These are phyloP conservation scores for Trypanosoma boissoni DNA, from an alignment of 208 protist genomes.

Conservation along the genomic window DNA sequence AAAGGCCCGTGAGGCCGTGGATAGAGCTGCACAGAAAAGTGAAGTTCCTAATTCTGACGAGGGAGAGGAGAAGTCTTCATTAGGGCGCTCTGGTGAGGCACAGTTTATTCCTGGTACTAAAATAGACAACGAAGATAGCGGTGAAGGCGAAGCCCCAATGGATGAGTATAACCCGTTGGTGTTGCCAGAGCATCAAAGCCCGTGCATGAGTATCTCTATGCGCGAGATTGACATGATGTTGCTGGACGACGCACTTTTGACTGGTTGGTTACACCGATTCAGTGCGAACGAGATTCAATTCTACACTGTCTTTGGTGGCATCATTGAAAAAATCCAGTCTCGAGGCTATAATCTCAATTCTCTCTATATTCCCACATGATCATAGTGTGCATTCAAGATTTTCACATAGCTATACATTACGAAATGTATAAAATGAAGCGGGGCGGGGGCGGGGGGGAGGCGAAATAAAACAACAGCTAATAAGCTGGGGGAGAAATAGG, in stretches of 20 bases:
- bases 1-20: constrained; percentile 32
- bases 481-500: too few relatives aligned
- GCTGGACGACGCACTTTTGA: constrained; percentile 70
- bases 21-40: constrained; percentile 29
- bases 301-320: constrained; percentile 51
- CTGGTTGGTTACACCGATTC: constrained; percentile 70
- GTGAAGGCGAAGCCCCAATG: constrained; percentile 1
- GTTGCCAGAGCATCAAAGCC: constrained; percentile 33
- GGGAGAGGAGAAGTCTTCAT: constrained; percentile 5
- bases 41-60: not conserved
- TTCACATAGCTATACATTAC: constrained; percentile 3
- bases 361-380: constrained; percentile 38
- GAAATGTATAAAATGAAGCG: too few relatives aligned
- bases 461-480: too few relatives aligned
- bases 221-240: constrained; percentile 80
- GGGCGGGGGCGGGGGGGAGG: too few relatives aligned
- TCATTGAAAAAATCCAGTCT: constrained; percentile 63
- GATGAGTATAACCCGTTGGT: constrained; percentile 33
- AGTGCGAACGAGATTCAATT: constrained; percentile 73
- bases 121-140: constrained; percentile 12
- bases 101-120: constrained; percentile 50
- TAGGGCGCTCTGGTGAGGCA: constrained; percentile 61
- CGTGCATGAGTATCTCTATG: constrained; percentile 76
- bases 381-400: constrained; percentile 9
- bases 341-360: constrained; percentile 71